Percentiles rank a stretch among this genome's conserved stretches.
phyloP scores from a whole-genome alignment of 2,329 filamentous ascomycete species.

The Erysiphe pulchra region DNA sequence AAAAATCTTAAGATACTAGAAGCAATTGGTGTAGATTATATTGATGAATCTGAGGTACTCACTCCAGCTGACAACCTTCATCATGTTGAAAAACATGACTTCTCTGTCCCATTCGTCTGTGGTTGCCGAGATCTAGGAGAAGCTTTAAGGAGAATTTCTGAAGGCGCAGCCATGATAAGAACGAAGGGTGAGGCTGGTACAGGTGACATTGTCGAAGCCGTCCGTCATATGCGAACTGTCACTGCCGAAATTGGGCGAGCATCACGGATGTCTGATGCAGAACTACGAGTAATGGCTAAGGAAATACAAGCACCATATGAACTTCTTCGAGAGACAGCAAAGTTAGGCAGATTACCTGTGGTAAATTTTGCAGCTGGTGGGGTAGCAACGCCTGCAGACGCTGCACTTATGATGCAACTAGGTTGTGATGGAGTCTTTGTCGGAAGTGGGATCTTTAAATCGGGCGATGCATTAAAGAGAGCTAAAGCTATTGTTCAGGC shows the following conservation, averaged over 20 bases:
- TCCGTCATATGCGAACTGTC: conserved; percentile 84
- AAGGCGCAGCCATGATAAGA: conserved; percentile 95
- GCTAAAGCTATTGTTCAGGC: conserved; percentile 89
- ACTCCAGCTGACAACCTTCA: conserved; percentile 76
- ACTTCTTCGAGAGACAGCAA: conserved; percentile 64
- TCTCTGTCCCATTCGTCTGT: conserved; percentile 78
- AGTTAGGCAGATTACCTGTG: conserved; percentile 69
- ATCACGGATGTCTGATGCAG: conserved; percentile 34
- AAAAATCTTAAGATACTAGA: conserved; percentile 47
- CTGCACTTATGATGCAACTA: conserved; percentile 96
- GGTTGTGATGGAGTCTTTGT: conserved; percentile 97
- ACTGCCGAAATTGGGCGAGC: conserved; percentile 60
- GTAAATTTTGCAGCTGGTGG: conserved; percentile 98
- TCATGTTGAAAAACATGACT: conserved; percentile 76
- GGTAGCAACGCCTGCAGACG: conserved; percentile 94
- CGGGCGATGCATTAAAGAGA: conserved; percentile 65
- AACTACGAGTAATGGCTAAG: conserved; percentile 55
- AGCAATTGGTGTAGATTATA: conserved; percentile 85
- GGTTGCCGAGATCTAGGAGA: conserved; percentile 88
- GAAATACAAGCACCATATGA: conserved; percentile 56
- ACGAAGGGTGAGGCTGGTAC: conserved; percentile 97
- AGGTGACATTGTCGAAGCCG: conserved; percentile 88
- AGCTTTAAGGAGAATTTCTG: conserved; percentile 67
- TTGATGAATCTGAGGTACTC: conserved; percentile 93
- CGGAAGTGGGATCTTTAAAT: conserved; percentile 93